A percentile compares a stretch with the other conserved stretches of the same genome.
Evolutionary conservation across 495 filamentous ascomycete species (phyloP).

Genomic region (Penicillium robsamsonii): DNA sequence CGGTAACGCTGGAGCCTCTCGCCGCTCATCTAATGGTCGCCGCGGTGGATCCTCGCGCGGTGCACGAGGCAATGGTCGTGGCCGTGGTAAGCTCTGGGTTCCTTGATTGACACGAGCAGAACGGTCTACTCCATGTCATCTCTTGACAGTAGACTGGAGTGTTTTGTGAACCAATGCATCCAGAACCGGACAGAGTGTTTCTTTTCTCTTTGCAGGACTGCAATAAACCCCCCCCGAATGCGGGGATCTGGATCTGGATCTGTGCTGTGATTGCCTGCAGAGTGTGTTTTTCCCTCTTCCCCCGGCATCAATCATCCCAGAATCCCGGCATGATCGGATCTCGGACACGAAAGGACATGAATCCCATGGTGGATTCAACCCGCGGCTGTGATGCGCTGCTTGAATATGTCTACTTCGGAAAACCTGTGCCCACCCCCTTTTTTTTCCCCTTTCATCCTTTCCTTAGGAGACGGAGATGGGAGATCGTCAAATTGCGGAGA

Average conservation of each 20-base stretch:
- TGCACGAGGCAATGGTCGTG: slow-evolving; percentile 40
- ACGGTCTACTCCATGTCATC: slow-evolving; percentile 23
- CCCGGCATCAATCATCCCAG: slow-evolving; percentile 13
- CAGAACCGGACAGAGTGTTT: slow-evolving; percentile 23
- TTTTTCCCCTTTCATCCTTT: slow-evolving; percentile 10
- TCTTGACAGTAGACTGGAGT: slow-evolving; percentile 23
- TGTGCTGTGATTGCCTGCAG: slow-evolving; percentile 16
- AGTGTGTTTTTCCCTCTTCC: slow-evolving; percentile 17
- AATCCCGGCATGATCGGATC: slow-evolving; percentile 12
- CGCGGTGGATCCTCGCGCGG: slow-evolving; percentile 35
- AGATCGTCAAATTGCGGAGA: slow-evolving; percentile 6
- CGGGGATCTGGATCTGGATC: slow-evolving; percentile 14
- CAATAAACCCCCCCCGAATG: background rate
- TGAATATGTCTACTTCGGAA: slow-evolving; percentile 16
- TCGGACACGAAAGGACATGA: slow-evolving; percentile 38
- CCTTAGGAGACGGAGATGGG: background rate
- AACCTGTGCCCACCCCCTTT: background rate
- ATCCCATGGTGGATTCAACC: slow-evolving; percentile 53
- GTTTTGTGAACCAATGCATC: slow-evolving; percentile 23
- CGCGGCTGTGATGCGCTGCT: slow-evolving; percentile 15
- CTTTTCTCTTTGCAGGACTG: slow-evolving; percentile 23
- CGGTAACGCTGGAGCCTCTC: slow-evolving; percentile 38
- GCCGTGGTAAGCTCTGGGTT: slow-evolving; percentile 55
- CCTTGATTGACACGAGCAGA: slow-evolving; percentile 36
- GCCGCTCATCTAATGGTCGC: slow-evolving; percentile 32